phyloP scores from a whole-genome alignment of 139 green algal genomes.

The Desmodesmus armatus region DNA sequence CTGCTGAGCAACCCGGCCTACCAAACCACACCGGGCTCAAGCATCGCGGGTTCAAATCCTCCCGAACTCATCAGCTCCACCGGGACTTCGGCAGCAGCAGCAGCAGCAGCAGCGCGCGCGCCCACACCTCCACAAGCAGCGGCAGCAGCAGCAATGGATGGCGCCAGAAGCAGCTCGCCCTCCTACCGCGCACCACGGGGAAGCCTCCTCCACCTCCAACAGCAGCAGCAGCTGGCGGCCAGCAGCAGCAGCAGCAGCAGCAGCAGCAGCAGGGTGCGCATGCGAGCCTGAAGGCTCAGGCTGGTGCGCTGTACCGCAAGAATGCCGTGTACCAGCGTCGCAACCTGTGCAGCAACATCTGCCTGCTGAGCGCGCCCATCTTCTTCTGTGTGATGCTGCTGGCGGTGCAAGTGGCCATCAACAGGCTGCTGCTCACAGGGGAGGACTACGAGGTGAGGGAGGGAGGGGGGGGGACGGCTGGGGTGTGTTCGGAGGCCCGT shows the following conservation, averaged over 20 bases:
- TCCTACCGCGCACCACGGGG: too few species aligned
- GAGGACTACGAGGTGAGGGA: slow-evolving; percentile 57
- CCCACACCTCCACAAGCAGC: too few species aligned
- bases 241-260: neutral
- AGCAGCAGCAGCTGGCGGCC: too few species aligned
- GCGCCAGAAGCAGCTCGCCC: too few species aligned
- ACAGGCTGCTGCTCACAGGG: slow-evolving; percentile 57
- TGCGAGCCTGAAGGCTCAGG: slow-evolving; percentile 42
- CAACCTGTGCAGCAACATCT: slow-evolving; percentile 71
- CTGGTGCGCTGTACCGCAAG: slow-evolving; percentile 73
- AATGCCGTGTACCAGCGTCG: slow-evolving; percentile 74
- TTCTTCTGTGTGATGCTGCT: slow-evolving; percentile 81
- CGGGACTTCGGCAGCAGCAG: neutral
- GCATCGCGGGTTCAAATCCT: too few species aligned
- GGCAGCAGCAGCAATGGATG: slow-evolving; percentile 8
- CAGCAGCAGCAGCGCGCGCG: slow-evolving; percentile 10
- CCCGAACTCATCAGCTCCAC: slow-evolving; percentile 3
- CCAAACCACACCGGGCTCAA: too few species aligned
- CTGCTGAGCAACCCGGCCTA: too few species aligned
- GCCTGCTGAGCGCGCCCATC: slow-evolving; percentile 74
- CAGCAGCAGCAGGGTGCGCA: neutral
- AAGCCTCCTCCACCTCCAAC: too few species aligned
- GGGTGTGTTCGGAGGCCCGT: too few species aligned
- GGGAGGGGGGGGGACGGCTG: neutral
- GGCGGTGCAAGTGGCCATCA: slow-evolving; percentile 68